Evolutionary conservation across 1,284 basidiomycete species (phyloP).

Genomic region (Bjerkandera adusta): DNA sequence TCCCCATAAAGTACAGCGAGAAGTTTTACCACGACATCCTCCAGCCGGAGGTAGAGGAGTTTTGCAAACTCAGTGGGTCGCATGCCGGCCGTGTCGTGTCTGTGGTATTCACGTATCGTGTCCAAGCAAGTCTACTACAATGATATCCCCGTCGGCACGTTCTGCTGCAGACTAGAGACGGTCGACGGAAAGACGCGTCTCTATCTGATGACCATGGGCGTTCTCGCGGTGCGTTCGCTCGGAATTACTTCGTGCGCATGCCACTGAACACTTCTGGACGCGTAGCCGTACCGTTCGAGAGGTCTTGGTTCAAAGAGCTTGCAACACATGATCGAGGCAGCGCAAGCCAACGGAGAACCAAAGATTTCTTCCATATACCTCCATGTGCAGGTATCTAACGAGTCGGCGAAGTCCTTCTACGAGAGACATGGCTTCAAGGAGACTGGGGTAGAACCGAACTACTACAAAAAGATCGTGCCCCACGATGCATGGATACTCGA

Average conservation of each 20-base stretch:
- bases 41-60: conserved; percentile 68
- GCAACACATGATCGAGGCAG: conserved; percentile 60
- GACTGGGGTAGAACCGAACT: conserved; percentile 59
- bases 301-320: conserved; percentile 68
- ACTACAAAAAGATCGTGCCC: conserved; percentile 82
- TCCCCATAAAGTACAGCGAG: conserved; percentile 80
- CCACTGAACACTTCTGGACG: conserved; percentile 11
- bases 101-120: conserved; percentile 1
- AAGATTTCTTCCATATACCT: conserved; percentile 70
- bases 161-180: conserved; percentile 76
- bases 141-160: conserved; percentile 79
- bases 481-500: conserved; percentile 80
- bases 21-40: conserved; percentile 78
- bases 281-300: conserved; percentile 74
- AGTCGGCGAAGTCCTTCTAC: conserved; percentile 72
- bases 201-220: conserved; percentile 84
- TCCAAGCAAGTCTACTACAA: conserved; percentile 71
- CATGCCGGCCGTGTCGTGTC: not conserved
- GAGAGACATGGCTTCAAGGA: conserved; percentile 74
- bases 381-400: conserved; percentile 77
- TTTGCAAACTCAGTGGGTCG: conserved; percentile 71
- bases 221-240: conserved; percentile 65
- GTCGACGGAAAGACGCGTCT: conserved; percentile 54
- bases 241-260: conserved; percentile 13
- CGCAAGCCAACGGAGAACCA: conserved; percentile 51